Base-by-base conservation (phyloP, 345 rosid genomes). In the Aquilaria sinensis region DNA sequence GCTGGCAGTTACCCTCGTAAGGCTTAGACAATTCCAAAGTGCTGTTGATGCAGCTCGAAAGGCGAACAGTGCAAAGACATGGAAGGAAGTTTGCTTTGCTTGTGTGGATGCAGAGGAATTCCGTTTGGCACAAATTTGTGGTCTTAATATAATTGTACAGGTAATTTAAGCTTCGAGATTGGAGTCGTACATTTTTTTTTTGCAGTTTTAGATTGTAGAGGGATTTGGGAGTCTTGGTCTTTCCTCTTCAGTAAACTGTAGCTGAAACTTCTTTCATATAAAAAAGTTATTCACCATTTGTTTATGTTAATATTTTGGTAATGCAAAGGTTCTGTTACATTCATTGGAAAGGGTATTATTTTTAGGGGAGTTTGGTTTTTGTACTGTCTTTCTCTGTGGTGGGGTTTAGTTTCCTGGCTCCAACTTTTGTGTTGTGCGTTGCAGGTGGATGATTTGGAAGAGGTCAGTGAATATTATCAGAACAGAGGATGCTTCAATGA, bases 61-160 rank as follows among this genome's bases (percentile, higher is more conserved):
- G 77, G 99, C 99, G 57, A 90, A 90, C 87, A 90, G 97, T 70
- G 95, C 96, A 34, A 94, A 90, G 85, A 94, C 97, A 53, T 94
- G 99, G 99, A 94, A 90, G 78, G 97, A 88, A 78, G 97, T 89
- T 65, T 93, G 98, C 83, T 93, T 93, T 75, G 97, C 98, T 61
- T 93, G 98, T 77, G 96, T 93, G 63, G 98, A 93, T 74, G 97
- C 94, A 0, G 98, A 93, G 79, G 97, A 93, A 70, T 93, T 90
- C 83, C 88, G 96, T 51, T 77, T 90, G 80, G 98, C 97, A 2
- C 98, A 93, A 66, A 93, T 93, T 6, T 93, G 97, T 75, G 98
- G 98, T 45, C 97, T 93, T 58, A 93, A 93, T 80, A 83, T 93
- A 62, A 93, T 90, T 65, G 68, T 90, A 43, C 97, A 93, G 97